Base-by-base conservation (phyloP, 305 asterid species). In the Salvia sclarea region DNA sequence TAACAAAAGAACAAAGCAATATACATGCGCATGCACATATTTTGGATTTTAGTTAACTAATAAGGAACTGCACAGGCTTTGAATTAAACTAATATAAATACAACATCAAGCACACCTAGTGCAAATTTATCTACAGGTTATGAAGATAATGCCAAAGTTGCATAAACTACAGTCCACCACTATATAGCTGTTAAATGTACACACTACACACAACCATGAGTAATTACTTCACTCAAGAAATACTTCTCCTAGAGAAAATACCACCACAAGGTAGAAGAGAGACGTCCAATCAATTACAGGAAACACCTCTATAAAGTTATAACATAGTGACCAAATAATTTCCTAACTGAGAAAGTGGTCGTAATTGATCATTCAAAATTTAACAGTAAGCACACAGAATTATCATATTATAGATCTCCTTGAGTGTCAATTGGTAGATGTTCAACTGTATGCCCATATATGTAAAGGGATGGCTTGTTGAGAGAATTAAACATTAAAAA, bases 151-250 rank as follows among this genome's bases (percentile, higher is more conserved):
- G 11, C 8, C 12, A 24, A 65, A 50, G 52, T 30, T 47, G 65
- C 57, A 71, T 38, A 16, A 0, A 55, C 49, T 20, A n/a, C n/a
- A n/a, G n/a, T n/a, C n/a, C n/a, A 31, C 28, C 13, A 43, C 9
- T 18, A 9, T 5, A 20, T 18, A 43, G 22, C 53, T 21, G 20
- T 41, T 30, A 30, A 25, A 16, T 10, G 8, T 25, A 13, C 52
- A 64, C 66, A 56, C 16, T 31, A 54, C 40, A 35, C 5, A 13
- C 3, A 11, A 49, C n/a, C 28, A 18, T 22, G 61, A 43, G 45
- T 50, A 25, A 24, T 44, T 14, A 43, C 48, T 59, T 43, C 38
- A 49, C 30, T 66, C 66, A 44, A 47, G 10, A 71, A 58, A 64
- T 57, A 54, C 3, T 17, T 45, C 41, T 18, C 35, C 58, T 17